Percentiles rank a stretch among this genome's conserved stretches.
phyloP scores from a whole-genome alignment of 2,329 filamentous ascomycete species.

The Beauveria asiatica region DNA sequence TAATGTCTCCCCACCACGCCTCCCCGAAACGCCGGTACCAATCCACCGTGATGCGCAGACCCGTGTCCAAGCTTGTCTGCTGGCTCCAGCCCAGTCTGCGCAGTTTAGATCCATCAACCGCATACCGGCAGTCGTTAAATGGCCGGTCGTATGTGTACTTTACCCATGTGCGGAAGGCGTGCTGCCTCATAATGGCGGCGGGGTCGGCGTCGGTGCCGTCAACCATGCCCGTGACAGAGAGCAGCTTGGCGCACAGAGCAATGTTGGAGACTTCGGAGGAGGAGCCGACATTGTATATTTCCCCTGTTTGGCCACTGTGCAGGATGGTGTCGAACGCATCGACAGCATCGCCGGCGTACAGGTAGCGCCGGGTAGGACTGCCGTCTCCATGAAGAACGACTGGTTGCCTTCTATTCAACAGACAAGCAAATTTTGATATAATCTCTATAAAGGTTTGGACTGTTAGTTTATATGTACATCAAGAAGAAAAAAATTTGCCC shows the following conservation, averaged over 20 bases:
- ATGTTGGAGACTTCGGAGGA: constrained; percentile 70
- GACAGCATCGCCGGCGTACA: constrained; percentile 71
- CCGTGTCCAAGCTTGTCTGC: constrained; percentile 55
- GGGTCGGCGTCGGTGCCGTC: constrained; percentile 41
- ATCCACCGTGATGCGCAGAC: constrained; percentile 54
- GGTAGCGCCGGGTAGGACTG: constrained; percentile 63
- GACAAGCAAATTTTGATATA: constrained; percentile 71
- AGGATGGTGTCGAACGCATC: constrained; percentile 80
- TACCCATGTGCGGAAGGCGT: constrained; percentile 50
- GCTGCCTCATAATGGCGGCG: neutral
- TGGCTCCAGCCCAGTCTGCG: constrained; percentile 60
- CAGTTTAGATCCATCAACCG: constrained; percentile 62
- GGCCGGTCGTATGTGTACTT: constrained; percentile 70
- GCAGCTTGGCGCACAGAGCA: constrained; percentile 55
- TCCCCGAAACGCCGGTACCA: constrained; percentile 63
- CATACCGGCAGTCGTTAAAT: constrained; percentile 69
- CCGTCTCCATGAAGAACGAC: constrained; percentile 72
- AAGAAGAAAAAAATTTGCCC: too few relatives aligned
- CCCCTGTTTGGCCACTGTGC: constrained; percentile 64
- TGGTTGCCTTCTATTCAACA: constrained; percentile 57
- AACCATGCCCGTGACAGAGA: constrained; percentile 52
- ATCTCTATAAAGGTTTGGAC: constrained; percentile 49
- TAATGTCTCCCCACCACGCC: constrained; percentile 65
- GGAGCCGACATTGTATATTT: constrained; percentile 77
- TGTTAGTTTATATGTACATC: neutral